phyloP scores from a whole-genome alignment of 371 early-diverging fungal species.

The Choanephora cucurbitarum region DNA sequence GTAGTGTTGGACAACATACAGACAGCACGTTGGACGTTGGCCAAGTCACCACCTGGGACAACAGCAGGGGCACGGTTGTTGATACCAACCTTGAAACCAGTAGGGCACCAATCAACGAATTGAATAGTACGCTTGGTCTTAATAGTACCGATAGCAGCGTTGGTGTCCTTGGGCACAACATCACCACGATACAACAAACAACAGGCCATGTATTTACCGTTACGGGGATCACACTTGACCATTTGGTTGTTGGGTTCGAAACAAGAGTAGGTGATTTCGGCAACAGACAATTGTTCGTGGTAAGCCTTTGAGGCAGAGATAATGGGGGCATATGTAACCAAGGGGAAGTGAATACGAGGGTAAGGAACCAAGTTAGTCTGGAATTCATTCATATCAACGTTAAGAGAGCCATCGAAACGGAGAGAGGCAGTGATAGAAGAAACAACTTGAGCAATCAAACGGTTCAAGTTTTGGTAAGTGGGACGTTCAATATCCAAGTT shows the following conservation, averaged over 20 bases:
- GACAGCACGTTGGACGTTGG: constrained; percentile 86
- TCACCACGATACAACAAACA: constrained; percentile 93
- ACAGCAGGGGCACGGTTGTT: constrained; percentile 85
- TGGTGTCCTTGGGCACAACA: constrained; percentile 82
- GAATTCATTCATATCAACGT: constrained; percentile 95
- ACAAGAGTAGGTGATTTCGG: constrained; percentile 87
- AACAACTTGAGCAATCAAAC: constrained; percentile 98
- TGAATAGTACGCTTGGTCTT: constrained; percentile 88
- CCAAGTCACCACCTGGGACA: constrained; percentile 85
- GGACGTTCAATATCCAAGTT: constrained; percentile 97
- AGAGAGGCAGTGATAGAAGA: constrained; percentile 98
- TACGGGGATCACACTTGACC: constrained; percentile 94
- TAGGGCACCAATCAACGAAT: constrained; percentile 97
- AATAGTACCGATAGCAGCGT: constrained; percentile 82
- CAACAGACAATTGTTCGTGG: constrained; percentile 87
- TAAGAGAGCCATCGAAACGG: constrained; percentile 93
- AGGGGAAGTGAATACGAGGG: constrained; percentile 93
- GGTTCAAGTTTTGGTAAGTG: constrained; percentile 94
- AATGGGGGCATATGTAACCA: constrained; percentile 92
- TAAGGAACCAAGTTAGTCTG: constrained; percentile 95
- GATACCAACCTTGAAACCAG: constrained; percentile 96
- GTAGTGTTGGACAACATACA: constrained; percentile 94
- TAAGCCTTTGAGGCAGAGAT: constrained; percentile 84
- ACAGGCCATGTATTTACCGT: constrained; percentile 95
- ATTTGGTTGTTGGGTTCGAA: constrained; percentile 93